A percentile compares a stretch with the other conserved stretches of the same genome.
These are phyloP conservation scores for Adiantum capillusveneris DNA, from an alignment of 75 land plant species.

Conservation along the genomic window DNA sequence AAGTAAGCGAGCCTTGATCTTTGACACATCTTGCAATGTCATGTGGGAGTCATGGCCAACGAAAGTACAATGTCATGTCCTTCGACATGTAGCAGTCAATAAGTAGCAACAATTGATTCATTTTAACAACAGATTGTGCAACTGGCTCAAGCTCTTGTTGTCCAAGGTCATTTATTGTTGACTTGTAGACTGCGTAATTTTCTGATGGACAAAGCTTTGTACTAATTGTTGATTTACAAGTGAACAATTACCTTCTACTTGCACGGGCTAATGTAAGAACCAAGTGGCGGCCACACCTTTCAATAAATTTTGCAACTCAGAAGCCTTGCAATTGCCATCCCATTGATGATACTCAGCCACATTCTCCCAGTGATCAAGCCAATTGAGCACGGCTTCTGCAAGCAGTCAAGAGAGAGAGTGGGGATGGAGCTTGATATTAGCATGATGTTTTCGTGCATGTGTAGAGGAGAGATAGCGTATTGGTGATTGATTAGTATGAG, in stretches of 20 bases:
- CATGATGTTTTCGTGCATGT: background rate
- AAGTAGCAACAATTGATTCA: background rate
- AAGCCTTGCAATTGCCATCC: background rate
- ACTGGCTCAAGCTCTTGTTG: background rate
- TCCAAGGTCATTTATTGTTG: background rate
- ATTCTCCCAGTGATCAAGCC: background rate
- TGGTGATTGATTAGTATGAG: background rate
- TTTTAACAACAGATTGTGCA: background rate
- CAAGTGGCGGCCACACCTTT: background rate
- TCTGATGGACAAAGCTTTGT: background rate
- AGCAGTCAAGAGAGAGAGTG: background rate
- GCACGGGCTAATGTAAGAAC: background rate
- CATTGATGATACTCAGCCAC: background rate
- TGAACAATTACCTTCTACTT: background rate
- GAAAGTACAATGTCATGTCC: background rate
- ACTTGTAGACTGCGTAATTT: background rate
- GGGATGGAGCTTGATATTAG: background rate
- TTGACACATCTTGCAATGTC: too few species aligned
- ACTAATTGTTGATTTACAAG: background rate
- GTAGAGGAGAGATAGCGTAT: background rate
- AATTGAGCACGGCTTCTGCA: background rate
- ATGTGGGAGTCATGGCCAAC: background rate
- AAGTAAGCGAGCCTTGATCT: too few species aligned
- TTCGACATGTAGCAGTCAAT: background rate
- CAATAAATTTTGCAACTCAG: background rate